Base-by-base conservation (phyloP, 2,329 filamentous ascomycete species). In the Clonostachys sp. region DNA sequence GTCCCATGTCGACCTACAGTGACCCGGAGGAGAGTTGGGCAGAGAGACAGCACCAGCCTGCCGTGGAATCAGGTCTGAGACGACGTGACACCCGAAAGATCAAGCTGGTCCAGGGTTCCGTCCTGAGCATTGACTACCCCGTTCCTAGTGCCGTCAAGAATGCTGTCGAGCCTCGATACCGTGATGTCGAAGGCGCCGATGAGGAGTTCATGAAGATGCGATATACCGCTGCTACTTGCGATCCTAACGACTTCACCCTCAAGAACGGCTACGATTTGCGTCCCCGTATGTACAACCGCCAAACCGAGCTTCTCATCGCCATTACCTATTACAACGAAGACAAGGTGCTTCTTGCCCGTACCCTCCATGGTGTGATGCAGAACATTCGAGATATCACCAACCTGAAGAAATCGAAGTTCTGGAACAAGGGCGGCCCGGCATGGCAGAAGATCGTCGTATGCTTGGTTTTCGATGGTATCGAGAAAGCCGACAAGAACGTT, bases 311-410 rank as follows among this genome's bases (percentile, higher is more conserved):
- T 54, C 78, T 95, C 52, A 95, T 96, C 66, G 91, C 91, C 58
- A 89, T 96, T 58, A 96, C 91, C 50, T 95, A 95, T 74, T 96
- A 96, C 76, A 95, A 95, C 72, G 91, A 96, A 77, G 91, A 96
- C 74, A 96, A 95, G 76, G 82, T 86, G 30, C 76, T 96, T 52
- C 87, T 91, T 18, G 78, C 91, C 43, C 85, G 91, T 68, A 96
- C 91, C 0, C 74, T 96, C 46, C 91, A 96, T 67, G 89, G 91
- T 75, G 89, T 94, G 47, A 96, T 96, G 91, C 89, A 95, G 67
- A 96, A 96, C 66, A 91, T 96, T 60, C 86, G 90, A 51, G 91
- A 96, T 61, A 96, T 96, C 63, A 90, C 95, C 59, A 95, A 95
- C 71, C 75, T 95, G 52, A 95, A 95, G 71, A 95, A 92, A 71